These are phyloP conservation scores for Claviceps humidiphila DNA, from an alignment of 2,329 filamentous ascomycete species.

Conservation along the genomic window DNA sequence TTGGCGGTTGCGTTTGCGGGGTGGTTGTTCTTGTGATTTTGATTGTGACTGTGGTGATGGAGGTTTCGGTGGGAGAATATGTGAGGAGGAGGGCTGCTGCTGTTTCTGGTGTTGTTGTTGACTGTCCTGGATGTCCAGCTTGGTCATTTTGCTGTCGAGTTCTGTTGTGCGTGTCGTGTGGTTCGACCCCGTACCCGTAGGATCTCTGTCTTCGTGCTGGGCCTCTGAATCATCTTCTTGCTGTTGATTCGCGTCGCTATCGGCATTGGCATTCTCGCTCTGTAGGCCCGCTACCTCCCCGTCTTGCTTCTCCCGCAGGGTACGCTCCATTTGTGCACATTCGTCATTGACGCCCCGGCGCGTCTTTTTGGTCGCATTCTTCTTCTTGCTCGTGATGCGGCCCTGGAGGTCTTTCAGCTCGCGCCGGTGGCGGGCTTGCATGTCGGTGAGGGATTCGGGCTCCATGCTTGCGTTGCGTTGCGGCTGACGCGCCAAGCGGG, in stretches of 20 bases:
- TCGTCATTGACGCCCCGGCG: conserved; percentile 63
- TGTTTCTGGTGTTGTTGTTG: background rate
- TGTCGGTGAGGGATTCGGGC: conserved; percentile 53
- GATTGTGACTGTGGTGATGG: no score
- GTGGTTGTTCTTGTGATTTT: conserved; percentile 1
- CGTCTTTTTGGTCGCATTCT: conserved; percentile 82
- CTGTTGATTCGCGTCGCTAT: background rate
- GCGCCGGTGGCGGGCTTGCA: conserved; percentile 70
- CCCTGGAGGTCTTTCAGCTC: conserved; percentile 79
- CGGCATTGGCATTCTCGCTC: background rate
- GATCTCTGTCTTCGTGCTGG: background rate
- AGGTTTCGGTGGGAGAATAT: no score
- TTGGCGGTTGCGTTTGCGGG: conserved; percentile 75
- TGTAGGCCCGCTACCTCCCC: conserved; percentile 38
- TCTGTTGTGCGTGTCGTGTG: background rate
- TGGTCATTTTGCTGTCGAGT: conserved; percentile 2
- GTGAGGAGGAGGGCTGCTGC: no score
- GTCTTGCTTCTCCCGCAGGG: conserved; percentile 53
- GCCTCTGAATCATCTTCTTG: background rate
- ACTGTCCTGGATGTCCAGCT: background rate
- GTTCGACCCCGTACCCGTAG: background rate
- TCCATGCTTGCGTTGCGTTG: background rate
- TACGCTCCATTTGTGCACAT: conserved; percentile 56
- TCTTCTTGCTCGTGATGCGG: conserved; percentile 88
- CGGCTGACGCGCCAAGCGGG: no score